Evolutionary conservation across 257 asterid genomes (phyloP), one percentile per base, ranked within the genome.

Genomic region (Ilex aquifolium): DNA sequence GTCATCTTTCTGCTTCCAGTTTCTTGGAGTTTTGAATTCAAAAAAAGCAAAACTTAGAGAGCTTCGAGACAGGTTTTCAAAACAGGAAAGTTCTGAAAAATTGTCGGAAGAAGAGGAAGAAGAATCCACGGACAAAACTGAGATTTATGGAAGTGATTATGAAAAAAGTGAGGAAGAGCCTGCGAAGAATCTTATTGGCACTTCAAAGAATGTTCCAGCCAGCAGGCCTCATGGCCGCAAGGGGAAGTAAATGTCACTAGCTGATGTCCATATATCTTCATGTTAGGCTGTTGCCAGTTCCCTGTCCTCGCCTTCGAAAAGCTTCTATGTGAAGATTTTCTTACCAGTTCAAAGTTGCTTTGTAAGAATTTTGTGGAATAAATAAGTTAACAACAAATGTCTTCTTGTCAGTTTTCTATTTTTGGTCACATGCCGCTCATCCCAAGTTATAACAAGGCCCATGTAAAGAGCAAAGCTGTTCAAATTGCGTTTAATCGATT

Each of bases 1-100:
- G 55, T 51, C 48, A 16, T 71, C 50, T 73, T 56, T 12, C 27
- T 53, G 54, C 40, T 72, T 80, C 63, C 85, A 91, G 98, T 88
- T 91, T 76, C 80, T 83, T 56, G 80, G 65, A 36, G 85, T 91
- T 32, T 67, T 91, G 80, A 91, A 85, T 74, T 75, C 95, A 66
- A 91, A 91, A 81, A 91, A 91, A 79, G 79, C 83, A 13, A 86
- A 91, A 83, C 96, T 91, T 32, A 82, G 98, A 77, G 95, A 85
- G 64, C 88, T 91, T 64, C 95, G 88, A 29, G 88, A 85, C 65
- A 79, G 74, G 48, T 79, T 86, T 59, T 82, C 86, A 32, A 83
- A 74, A 58, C 74, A 74, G 31, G 74, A 63, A 48, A 32, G 72
- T 44, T 52, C 83, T 42, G 68, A 31, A 15, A 70, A 70, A 32